A percentile compares a stretch with the other conserved stretches of the same genome.
Conservation (phyloP, 2,329 filamentous ascomycete genomes). For the Neurospora crassa region DNA sequence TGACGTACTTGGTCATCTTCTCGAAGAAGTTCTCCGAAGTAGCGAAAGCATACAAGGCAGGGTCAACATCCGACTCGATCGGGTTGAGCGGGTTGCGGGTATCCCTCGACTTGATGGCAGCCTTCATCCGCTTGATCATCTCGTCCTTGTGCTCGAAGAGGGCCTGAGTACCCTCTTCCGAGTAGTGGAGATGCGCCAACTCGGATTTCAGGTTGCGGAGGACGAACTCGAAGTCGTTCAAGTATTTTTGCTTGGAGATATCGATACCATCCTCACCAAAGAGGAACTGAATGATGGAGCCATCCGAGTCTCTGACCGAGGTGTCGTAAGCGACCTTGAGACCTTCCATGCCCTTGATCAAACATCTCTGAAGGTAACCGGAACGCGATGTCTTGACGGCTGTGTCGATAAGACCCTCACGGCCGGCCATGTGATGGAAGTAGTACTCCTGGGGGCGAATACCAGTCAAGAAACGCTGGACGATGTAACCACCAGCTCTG, state of each 20-base stretch:
- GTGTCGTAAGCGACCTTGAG: slow-evolving; percentile 87
- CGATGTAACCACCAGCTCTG: slow-evolving; percentile 85
- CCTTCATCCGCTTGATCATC: slow-evolving; percentile 71
- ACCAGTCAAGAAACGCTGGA: slow-evolving; percentile 93
- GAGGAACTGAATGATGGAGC: slow-evolving; percentile 85
- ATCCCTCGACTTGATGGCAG: slow-evolving; percentile 63
- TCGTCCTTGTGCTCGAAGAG: slow-evolving; percentile 46
- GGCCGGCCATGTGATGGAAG: slow-evolving; percentile 98
- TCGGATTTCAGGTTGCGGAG: slow-evolving; percentile 78
- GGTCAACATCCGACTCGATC: slow-evolving; percentile 61
- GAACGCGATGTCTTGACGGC: slow-evolving; percentile 97
- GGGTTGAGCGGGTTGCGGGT: slow-evolving; percentile 60
- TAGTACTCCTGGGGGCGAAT: slow-evolving; percentile 97
- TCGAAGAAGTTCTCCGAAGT: slow-evolving; percentile 81
- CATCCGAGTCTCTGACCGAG: slow-evolving; percentile 88
- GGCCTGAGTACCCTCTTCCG: slow-evolving; percentile 36
- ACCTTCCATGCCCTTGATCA: slow-evolving; percentile 98
- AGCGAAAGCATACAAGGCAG: slow-evolving; percentile 69
- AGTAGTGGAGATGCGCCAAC: slow-evolving; percentile 63
- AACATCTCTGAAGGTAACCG: slow-evolving; percentile 89
- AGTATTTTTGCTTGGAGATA: slow-evolving; percentile 85
- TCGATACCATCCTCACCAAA: slow-evolving; percentile 96
- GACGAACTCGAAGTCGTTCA: slow-evolving; percentile 83
- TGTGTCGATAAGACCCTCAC: slow-evolving; percentile 97
- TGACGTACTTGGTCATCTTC: slow-evolving; percentile 65